Percentiles rank a stretch among this genome's conserved stretches.
These are phyloP conservation scores for Neospermospora avenae DNA, from an alignment of 2,329 filamentous ascomycete genomes.

Conservation along the genomic window DNA sequence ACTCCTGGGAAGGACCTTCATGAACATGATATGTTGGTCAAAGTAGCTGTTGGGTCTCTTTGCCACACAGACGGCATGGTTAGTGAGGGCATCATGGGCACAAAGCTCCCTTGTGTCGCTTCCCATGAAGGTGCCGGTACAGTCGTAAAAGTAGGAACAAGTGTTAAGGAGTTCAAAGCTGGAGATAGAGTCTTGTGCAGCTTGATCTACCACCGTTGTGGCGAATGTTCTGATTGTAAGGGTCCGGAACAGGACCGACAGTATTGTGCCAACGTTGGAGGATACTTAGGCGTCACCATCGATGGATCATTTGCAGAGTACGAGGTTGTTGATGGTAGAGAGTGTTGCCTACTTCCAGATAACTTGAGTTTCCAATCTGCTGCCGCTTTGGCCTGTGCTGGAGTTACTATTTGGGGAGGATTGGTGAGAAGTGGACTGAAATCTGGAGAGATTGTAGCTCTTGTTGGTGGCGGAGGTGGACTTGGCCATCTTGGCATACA, in stretches of 20 bases:
- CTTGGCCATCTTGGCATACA: constrained; percentile 50
- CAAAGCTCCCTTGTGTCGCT: constrained; percentile 48
- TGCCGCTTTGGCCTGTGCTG: constrained; percentile 56
- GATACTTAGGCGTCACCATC: constrained; percentile 46
- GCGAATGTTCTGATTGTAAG: constrained; percentile 49
- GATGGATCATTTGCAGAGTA: constrained; percentile 59
- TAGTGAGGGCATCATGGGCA: constrained; percentile 45
- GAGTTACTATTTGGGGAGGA: constrained; percentile 38
- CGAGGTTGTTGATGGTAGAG: constrained; percentile 47
- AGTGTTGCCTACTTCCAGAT: constrained; percentile 46
- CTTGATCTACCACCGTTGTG: constrained; percentile 51
- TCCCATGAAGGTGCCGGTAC: constrained; percentile 38
- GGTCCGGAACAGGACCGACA: constrained; percentile 48
- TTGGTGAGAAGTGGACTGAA: constrained; percentile 36
- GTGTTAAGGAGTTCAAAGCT: constrained; percentile 31
- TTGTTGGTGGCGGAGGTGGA: constrained; percentile 49
- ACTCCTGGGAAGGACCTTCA: constrained; percentile 43
- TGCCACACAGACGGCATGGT: constrained; percentile 63
- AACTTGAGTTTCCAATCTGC: constrained; percentile 47
- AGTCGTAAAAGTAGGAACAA: constrained; percentile 34
- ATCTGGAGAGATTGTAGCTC: constrained; percentile 39
- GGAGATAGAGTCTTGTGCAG: constrained; percentile 51
- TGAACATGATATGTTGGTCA: constrained; percentile 52
- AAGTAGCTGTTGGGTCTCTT: constrained; percentile 51
- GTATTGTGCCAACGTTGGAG: constrained; percentile 47